Base-by-base conservation (phyloP, 768 basidiomycete species). In the Hericium coralloides region DNA sequence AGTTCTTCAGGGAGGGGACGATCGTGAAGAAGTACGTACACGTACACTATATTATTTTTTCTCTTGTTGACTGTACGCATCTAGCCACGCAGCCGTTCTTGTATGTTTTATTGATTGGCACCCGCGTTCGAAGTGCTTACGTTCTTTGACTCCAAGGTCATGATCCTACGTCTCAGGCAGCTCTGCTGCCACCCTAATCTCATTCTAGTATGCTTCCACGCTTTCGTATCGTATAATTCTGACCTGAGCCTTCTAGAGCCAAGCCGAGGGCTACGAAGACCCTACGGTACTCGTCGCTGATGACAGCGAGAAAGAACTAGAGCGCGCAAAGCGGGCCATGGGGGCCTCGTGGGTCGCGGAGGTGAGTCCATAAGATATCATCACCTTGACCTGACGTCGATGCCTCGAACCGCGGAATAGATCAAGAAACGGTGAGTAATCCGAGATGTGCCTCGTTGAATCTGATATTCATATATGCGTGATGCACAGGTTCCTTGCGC, bases 81-180 rank as follows among this genome's bases (percentile, higher is more conserved):
- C 2, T 50, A 83, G 81, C 61, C 77, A 82, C 64, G 67, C 77
- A 1, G 71, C 64, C 4, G 72, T 82, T 38, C 67, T 83, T 55
- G 79, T 80, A 60, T 12, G 31, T 31, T 1, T 31, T 9, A 6
- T 31, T 9, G 8, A 31, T 1, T 31, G 31, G 10, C 6, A 6
- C 31, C 6, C 31, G 31, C 31, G 10, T 31, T 31, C 8, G 31
- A 6, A 31, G 7, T 2, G 7, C 31, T 31, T 1, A 31, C 10
- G 1, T 31, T 31, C 2, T 2, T 31, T 8, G 31, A 31, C 10
- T 58, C 14, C 14, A 62, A 85, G 75, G 82, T 88, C 22, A 76
- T 91, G 79, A 85, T 92, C 18, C 74, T 91, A 37, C 83, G 89
- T 6, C 71, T 92, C 41, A 77, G 88, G 4, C 89, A 90, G 64